Conservation (phyloP, 495 filamentous ascomycete species). For the Durotheca rogersii region DNA sequence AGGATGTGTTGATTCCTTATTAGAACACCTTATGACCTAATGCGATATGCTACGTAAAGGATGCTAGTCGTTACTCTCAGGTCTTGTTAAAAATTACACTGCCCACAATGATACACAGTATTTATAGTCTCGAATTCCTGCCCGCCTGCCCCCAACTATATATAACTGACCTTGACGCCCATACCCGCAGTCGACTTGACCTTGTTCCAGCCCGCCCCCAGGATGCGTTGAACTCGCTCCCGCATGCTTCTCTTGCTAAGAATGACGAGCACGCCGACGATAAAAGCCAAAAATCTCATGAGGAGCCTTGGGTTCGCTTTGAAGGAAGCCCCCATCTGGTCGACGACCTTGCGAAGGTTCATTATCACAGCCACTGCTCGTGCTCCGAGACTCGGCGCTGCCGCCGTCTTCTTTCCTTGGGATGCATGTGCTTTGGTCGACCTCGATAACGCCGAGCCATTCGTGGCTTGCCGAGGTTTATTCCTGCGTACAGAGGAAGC, state of each 20-base stretch:
- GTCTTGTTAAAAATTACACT: conserved; percentile 12
- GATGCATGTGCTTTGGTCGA: conserved; percentile 21
- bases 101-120: conserved; percentile 21
- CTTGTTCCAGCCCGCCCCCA: conserved; percentile 77
- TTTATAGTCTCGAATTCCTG: conserved; percentile 10
- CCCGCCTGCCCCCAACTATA: conserved; percentile 49
- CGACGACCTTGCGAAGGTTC: conserved; percentile 61
- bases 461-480: conserved; percentile 54
- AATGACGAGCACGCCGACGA: conserved; percentile 77
- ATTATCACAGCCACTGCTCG: conserved; percentile 51
- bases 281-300: conserved; percentile 73
- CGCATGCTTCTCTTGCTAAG: conserved; percentile 73
- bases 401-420: conserved; percentile 37
- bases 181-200: conserved; percentile 84
- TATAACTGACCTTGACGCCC: conserved; percentile 98
- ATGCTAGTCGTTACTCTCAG: conserved; percentile 10
- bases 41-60: conserved; percentile 13
- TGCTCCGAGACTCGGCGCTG: conserved; percentile 46
- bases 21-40: conserved; percentile 9
- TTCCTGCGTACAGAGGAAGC: conserved; percentile 42
- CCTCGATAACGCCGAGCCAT: conserved; percentile 28
- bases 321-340: conserved; percentile 61
- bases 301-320: conserved; percentile 72
- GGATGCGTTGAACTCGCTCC: conserved; percentile 66
- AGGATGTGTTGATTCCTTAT: conserved; percentile 9